Conservation (phyloP, 2,329 filamentous ascomycete genomes). For the Aureobasidium zeae region DNA sequence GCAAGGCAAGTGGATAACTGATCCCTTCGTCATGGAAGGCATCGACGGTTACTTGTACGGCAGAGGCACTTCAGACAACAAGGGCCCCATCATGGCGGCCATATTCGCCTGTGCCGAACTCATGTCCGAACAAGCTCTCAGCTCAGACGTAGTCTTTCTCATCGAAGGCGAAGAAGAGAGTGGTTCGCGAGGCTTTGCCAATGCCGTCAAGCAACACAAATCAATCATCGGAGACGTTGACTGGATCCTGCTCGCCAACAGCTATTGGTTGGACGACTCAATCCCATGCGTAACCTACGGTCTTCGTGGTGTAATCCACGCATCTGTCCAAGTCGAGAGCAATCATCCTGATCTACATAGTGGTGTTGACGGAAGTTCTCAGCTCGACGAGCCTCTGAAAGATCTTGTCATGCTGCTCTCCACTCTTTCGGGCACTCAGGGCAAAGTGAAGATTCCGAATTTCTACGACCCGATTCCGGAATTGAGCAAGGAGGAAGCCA, state of each 20-base stretch:
- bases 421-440: slow-evolving; percentile 70
- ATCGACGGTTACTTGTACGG: slow-evolving; percentile 90
- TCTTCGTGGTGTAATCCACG: slow-evolving; percentile 84
- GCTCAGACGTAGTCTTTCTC: slow-evolving; percentile 83
- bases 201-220: slow-evolving; percentile 72
- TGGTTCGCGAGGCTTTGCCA: slow-evolving; percentile 81
- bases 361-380: slow-evolving; percentile 87
- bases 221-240: slow-evolving; percentile 80
- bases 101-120: slow-evolving; percentile 89
- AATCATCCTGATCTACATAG: slow-evolving; percentile 83
- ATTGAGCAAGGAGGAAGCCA: slow-evolving; percentile 64
- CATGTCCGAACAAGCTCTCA: slow-evolving; percentile 69
- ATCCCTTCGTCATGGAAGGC: slow-evolving; percentile 84
- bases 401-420: slow-evolving; percentile 78
- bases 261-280: slow-evolving; percentile 96
- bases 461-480: slow-evolving; percentile 82
- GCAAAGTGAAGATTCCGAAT: slow-evolving; percentile 71
- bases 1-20: slow-evolving; percentile 70
- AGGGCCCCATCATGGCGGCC: slow-evolving; percentile 88
- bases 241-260: slow-evolving; percentile 92
- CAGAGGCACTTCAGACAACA: slow-evolving; percentile 94
- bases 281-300: slow-evolving; percentile 94
- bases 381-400: slow-evolving; percentile 84
- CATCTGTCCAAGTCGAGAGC: slow-evolving; percentile 79
- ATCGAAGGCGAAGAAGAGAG: slow-evolving; percentile 97